Evolutionary conservation across 2,329 filamentous ascomycete genomes (phyloP).

Genomic region (Trichoderma atrobrunneum): DNA sequence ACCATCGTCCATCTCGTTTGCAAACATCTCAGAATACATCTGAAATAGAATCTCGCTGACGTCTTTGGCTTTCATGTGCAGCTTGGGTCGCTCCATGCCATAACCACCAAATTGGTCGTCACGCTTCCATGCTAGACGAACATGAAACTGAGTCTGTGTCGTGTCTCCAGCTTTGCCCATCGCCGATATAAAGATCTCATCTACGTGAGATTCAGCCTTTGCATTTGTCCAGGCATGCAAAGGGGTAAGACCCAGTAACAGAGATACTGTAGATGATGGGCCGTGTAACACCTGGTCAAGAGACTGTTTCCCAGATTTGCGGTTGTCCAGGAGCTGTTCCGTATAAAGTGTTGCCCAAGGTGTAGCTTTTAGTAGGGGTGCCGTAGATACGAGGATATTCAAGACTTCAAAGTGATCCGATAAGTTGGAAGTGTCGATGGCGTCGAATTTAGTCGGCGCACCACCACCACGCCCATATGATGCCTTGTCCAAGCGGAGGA

Average conservation of each 20-base stretch:
- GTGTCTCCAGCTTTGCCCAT: neutral
- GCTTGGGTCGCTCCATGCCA: conserved; percentile 21
- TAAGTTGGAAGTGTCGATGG: conserved; percentile 53
- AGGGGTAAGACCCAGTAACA: conserved; percentile 50
- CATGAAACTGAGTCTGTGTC: conserved; percentile 26
- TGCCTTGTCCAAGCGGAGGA: conserved; percentile 41
- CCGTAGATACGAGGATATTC: conserved; percentile 40
- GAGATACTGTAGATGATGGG: conserved; percentile 44
- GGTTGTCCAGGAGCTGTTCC: conserved; percentile 41
- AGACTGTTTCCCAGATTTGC: conserved; percentile 26
- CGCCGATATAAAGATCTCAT: conserved; percentile 34
- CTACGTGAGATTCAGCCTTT: conserved; percentile 38
- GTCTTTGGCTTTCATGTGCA: conserved; percentile 36
- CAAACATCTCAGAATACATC: conserved; percentile 47
- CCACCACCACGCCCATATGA: conserved; percentile 37
- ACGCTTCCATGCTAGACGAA: conserved; percentile 38
- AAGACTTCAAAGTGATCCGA: conserved; percentile 40
- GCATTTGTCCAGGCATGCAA: conserved; percentile 52
- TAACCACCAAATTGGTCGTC: conserved; percentile 32
- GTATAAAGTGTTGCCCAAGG: conserved; percentile 49
- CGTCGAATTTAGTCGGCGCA: conserved; percentile 48
- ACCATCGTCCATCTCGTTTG: conserved; percentile 25
- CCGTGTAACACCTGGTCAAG: conserved; percentile 46
- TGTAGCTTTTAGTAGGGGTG: conserved; percentile 44
- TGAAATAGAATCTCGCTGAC: conserved; percentile 40